Conservation (phyloP, 2,329 filamentous ascomycete species). For the Alternaria novae-zelandiae region DNA sequence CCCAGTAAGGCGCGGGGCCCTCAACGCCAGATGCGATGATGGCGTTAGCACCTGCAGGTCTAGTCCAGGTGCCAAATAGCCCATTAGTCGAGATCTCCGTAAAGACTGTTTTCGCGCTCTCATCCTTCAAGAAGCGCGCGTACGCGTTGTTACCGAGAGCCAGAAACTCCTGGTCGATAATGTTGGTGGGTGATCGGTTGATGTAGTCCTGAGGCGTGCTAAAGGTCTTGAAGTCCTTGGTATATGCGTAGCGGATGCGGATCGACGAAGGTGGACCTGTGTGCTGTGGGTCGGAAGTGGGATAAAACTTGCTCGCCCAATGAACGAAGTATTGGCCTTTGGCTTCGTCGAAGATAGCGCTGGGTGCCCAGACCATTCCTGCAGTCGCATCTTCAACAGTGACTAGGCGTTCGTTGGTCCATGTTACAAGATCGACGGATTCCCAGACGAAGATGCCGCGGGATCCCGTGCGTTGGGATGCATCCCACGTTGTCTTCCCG, state of each 20-base stretch:
- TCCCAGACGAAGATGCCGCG: conserved; percentile 64
- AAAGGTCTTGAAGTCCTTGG: conserved; percentile 62
- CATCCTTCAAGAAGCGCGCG: conserved; percentile 63
- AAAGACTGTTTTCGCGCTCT: conserved; percentile 60
- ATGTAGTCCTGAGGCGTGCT: conserved; percentile 59
- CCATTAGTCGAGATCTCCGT: conserved; percentile 57
- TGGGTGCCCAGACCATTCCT: conserved; percentile 66
- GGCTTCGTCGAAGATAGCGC: conserved; percentile 60
- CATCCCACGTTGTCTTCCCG: conserved; percentile 60
- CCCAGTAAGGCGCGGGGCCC: conserved; percentile 43
- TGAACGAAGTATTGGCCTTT: conserved; percentile 57
- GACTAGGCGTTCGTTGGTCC: conserved; percentile 57
- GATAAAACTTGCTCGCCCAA: conserved; percentile 58
- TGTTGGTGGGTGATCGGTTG: conserved; percentile 55
- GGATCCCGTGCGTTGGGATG: conserved; percentile 59
- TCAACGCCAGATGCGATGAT: conserved; percentile 47
- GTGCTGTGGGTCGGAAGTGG: conserved; percentile 56
- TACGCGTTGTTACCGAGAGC: conserved; percentile 54
- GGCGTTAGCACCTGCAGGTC: conserved; percentile 53
- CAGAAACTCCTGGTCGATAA: conserved; percentile 66
- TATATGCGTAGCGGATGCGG: conserved; percentile 62
- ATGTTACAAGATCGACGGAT: conserved; percentile 59
- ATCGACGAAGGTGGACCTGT: conserved; percentile 54
- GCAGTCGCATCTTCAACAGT: conserved; percentile 60
- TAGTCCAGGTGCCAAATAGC: conserved; percentile 60